phyloP scores from a whole-genome alignment of 805 yeast genomes.

The Clavispora vitiphila region DNA sequence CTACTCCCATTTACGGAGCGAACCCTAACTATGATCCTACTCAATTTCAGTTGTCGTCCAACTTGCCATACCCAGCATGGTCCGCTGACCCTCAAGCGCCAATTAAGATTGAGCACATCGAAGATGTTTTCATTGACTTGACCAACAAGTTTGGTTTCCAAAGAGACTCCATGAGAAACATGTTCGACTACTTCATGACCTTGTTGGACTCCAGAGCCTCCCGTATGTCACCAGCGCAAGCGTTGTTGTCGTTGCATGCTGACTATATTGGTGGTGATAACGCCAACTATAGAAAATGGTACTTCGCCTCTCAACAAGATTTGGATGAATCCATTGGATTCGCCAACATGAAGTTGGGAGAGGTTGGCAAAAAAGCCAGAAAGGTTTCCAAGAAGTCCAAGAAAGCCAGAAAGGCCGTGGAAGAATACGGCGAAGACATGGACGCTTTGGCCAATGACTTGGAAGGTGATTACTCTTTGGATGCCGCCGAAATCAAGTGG shows the following conservation, averaged over 20 bases:
- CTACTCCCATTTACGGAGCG: slow-evolving; percentile 87
- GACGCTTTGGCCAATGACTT: slow-evolving; percentile 61
- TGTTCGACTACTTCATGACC: slow-evolving; percentile 85
- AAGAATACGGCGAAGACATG: slow-evolving; percentile 57
- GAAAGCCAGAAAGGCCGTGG: slow-evolving; percentile 66
- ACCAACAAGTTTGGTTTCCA: slow-evolving; percentile 85
- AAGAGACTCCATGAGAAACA: slow-evolving; percentile 88
- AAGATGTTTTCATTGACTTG: slow-evolving; percentile 79
- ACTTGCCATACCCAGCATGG: slow-evolving; percentile 99
- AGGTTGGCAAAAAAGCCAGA: slow-evolving; percentile 72
- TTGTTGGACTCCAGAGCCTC: slow-evolving; percentile 78
- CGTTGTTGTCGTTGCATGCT: slow-evolving; percentile 74
- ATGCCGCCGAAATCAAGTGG: slow-evolving; percentile 85
- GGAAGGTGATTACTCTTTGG: slow-evolving; percentile 79
- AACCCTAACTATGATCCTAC: slow-evolving; percentile 52
- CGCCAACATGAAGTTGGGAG: slow-evolving; percentile 74
- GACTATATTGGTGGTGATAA: slow-evolving; percentile 86
- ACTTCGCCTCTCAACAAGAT: slow-evolving; percentile 82
- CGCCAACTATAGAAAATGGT: slow-evolving; percentile 85
- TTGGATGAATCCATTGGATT: slow-evolving; percentile 81
- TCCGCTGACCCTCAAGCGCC: slow-evolving; percentile 93
- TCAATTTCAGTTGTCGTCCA: slow-evolving; percentile 64
- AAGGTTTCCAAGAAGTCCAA: slow-evolving; percentile 77
- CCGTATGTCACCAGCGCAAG: slow-evolving; percentile 87
- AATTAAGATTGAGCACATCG: slow-evolving; percentile 74